These are phyloP conservation scores for Aleurites moluccanus DNA, from an alignment of 441 rosid genomes.

Conservation along the genomic window DNA sequence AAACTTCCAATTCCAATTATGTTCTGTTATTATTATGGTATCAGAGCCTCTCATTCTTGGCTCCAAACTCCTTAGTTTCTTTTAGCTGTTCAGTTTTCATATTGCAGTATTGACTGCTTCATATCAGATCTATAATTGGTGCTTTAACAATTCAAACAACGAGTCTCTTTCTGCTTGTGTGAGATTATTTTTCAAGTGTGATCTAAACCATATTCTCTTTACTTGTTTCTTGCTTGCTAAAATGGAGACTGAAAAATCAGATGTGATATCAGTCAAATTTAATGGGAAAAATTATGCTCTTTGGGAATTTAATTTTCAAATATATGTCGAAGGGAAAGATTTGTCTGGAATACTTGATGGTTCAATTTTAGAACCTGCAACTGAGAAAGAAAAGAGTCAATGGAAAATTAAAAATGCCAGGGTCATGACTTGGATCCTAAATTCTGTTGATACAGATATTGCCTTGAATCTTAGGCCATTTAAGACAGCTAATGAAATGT, in stretches of 20 bases:
- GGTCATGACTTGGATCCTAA: background rate
- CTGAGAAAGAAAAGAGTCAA: background rate
- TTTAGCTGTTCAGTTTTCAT: too few species aligned
- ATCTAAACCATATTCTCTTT: too few species aligned
- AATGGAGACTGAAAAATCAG: background rate
- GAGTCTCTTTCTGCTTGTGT: too few species aligned
- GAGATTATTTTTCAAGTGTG: too few species aligned
- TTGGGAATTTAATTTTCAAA: background rate
- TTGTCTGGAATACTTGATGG: background rate
- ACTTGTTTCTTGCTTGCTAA: too few species aligned
- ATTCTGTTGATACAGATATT: background rate
- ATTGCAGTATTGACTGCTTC: too few species aligned
- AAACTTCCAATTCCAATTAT: too few species aligned
- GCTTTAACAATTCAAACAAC: too few species aligned
- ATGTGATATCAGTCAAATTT: background rate
- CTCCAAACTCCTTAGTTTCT: too few species aligned
- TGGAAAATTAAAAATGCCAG: background rate
- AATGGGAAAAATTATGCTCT: background rate
- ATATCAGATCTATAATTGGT: too few species aligned
- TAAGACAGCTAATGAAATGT: background rate
- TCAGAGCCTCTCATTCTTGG: too few species aligned
- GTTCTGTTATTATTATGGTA: too few species aligned
- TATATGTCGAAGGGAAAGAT: background rate
- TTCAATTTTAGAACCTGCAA: background rate
- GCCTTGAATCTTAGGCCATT: background rate